These are phyloP conservation scores for Globisporangium uncinulatum DNA, from an alignment of 352 stramenopile genomes.

Conservation along the genomic window DNA sequence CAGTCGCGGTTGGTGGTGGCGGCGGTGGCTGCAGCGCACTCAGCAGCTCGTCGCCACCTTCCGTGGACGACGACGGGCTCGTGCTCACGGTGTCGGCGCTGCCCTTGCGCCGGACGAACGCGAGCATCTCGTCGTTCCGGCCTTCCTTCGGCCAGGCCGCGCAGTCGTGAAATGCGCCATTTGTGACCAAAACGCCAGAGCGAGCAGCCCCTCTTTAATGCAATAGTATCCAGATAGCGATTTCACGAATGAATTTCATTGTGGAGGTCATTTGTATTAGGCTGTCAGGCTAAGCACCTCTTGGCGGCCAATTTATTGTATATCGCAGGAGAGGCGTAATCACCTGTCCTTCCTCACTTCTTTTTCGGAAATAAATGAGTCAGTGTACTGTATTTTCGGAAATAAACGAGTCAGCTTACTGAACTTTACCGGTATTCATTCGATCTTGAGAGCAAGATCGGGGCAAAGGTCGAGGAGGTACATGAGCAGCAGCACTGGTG, in stretches of 20 bases:
- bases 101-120: constrained; percentile 14
- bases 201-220: too few relatives aligned
- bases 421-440: too few relatives aligned
- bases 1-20: not conserved
- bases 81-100: constrained; percentile 18
- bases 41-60: constrained; percentile 12
- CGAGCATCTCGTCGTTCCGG: constrained; percentile 7
- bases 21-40: not conserved
- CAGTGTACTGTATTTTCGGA: too few relatives aligned
- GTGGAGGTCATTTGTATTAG: too few relatives aligned
- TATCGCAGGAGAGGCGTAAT: too few relatives aligned
- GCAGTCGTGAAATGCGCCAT: constrained; percentile 1
- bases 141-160: not conserved
- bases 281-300: too few relatives aligned
- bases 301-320: too few relatives aligned
- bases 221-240: too few relatives aligned
- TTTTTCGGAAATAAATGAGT: too few relatives aligned
- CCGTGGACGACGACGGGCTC: constrained; percentile 12
- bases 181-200: not conserved
- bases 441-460: not conserved
- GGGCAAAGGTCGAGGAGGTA: not conserved
- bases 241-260: too few relatives aligned
- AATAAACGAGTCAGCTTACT: too few relatives aligned
- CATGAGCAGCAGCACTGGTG: not conserved
- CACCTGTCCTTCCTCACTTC: too few relatives aligned